These are phyloP conservation scores for Cladosporium halotolerans DNA, from an alignment of 2,329 filamentous ascomycete species.

Conservation along the genomic window DNA sequence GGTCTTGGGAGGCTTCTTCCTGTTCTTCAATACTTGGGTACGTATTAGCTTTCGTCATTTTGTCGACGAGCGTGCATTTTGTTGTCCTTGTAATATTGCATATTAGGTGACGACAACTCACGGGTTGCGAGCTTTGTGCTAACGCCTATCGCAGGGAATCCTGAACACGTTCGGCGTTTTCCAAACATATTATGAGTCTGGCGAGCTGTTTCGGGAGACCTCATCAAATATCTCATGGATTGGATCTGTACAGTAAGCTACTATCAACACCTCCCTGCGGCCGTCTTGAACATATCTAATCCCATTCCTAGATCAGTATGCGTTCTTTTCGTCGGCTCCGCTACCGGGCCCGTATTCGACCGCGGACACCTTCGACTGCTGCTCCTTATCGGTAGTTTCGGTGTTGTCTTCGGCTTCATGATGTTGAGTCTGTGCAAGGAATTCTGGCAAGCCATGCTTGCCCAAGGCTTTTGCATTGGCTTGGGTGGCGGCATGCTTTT, in stretches of 20 bases:
- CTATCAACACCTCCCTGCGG: background rate
- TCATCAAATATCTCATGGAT: slow-evolving; percentile 46
- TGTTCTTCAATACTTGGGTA: slow-evolving; percentile 45
- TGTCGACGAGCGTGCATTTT: background rate
- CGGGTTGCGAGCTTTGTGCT: background rate
- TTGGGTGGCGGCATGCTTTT: slow-evolving; percentile 36
- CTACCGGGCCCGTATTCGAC: slow-evolving; percentile 46
- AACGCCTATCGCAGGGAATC: slow-evolving; percentile 17
- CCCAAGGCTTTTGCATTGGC: slow-evolving; percentile 45
- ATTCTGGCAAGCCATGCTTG: slow-evolving; percentile 45
- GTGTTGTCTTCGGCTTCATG: slow-evolving; percentile 46
- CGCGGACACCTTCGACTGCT: slow-evolving; percentile 41
- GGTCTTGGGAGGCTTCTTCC: slow-evolving; percentile 39
- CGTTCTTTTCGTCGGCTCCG: slow-evolving; percentile 40
- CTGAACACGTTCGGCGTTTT: slow-evolving; percentile 43
- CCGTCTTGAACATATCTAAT: background rate
- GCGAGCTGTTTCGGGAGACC: slow-evolving; percentile 31
- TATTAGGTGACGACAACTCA: background rate
- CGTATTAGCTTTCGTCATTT: background rate
- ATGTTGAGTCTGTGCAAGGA: slow-evolving; percentile 41
- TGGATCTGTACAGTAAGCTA: slow-evolving; percentile 37
- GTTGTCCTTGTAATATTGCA: background rate
- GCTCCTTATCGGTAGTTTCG: slow-evolving; percentile 36
- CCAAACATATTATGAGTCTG: slow-evolving; percentile 43
- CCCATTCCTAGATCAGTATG: slow-evolving; percentile 30